Conservation (phyloP, 176 grass and related monocot genomes). For the Musa beccarii region DNA sequence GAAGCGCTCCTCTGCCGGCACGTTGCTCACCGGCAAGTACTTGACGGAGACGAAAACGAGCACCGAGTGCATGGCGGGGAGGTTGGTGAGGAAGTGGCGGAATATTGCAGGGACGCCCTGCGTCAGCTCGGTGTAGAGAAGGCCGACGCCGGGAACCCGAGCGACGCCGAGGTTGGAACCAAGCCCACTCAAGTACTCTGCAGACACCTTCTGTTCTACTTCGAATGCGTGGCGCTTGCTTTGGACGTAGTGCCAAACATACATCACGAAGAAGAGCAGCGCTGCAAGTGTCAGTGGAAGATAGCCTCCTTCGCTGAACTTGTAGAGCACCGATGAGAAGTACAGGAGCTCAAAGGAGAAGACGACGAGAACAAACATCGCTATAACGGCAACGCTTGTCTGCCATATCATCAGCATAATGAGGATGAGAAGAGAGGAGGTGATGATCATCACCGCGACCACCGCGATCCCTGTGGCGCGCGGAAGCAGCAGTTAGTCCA, state of each 20-base stretch:
- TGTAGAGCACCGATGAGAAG: constrained; percentile 49
- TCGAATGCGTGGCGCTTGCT: constrained; percentile 23
- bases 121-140: constrained; percentile 60
- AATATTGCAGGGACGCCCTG: constrained; percentile 65
- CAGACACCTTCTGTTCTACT: constrained; percentile 26
- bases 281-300: constrained; percentile 38
- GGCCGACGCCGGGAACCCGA: constrained; percentile 44
- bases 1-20: constrained; percentile 40
- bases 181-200: constrained; percentile 11
- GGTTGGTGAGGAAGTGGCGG: constrained; percentile 43
- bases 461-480: constrained; percentile 47
- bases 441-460: constrained; percentile 54
- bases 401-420: constrained; percentile 86
- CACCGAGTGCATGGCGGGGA: constrained; percentile 55
- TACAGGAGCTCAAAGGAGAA: constrained; percentile 41
- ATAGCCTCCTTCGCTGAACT: constrained; percentile 56
- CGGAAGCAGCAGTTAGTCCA: background rate
- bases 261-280: constrained; percentile 27
- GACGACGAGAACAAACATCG: constrained; percentile 46
- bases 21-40: constrained; percentile 48
- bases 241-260: constrained; percentile 36
- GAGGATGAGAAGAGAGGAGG: constrained; percentile 46
- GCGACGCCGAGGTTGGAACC: constrained; percentile 17
- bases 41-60: constrained; percentile 72
- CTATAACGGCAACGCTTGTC: constrained; percentile 29